Evolutionary conservation across 495 filamentous ascomycete species (phyloP).

Genomic region (Lindgomyces ingoldianus): DNA sequence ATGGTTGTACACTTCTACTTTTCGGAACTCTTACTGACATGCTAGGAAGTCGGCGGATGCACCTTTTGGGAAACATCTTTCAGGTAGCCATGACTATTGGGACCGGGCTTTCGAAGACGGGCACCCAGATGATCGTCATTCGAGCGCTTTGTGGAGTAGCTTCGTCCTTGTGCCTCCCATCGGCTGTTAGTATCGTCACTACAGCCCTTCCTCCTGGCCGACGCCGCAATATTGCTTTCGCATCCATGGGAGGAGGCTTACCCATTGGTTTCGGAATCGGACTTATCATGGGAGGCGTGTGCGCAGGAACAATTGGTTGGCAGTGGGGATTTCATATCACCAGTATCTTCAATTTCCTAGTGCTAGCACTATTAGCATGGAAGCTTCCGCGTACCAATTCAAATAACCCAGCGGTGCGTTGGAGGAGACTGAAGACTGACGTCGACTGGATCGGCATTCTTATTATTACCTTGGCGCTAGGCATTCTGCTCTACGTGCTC

Average conservation of each 20-base stretch:
- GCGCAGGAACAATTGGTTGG: conserved; percentile 51
- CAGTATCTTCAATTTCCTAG: conserved; percentile 43
- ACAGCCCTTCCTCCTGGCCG: conserved; percentile 43
- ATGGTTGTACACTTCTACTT: too few relatives aligned
- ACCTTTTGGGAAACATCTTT: too few relatives aligned
- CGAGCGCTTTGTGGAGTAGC: conserved; percentile 55
- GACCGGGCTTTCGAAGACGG: conserved; percentile 47
- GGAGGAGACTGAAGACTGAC: conserved; percentile 35
- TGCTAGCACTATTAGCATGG: conserved; percentile 41
- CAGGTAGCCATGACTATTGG: too few relatives aligned
- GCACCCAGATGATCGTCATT: conserved; percentile 54
- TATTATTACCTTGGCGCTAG: conserved; percentile 44
- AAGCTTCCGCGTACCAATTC: conserved; percentile 38
- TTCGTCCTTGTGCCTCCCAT: conserved; percentile 52
- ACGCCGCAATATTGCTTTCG: conserved; percentile 50
- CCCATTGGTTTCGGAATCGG: conserved; percentile 52
- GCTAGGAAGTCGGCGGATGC: too few relatives aligned
- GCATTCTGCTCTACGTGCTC: conserved; percentile 50
- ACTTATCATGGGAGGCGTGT: conserved; percentile 49
- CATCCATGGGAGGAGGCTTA: conserved; percentile 46
- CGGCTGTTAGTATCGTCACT: conserved; percentile 52
- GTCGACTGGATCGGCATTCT: conserved; percentile 54
- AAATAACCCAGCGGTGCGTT: conserved; percentile 16
- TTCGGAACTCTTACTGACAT: too few relatives aligned
- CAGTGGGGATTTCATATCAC: conserved; percentile 48